Evolutionary conservation across 2,329 filamentous ascomycete genomes (phyloP), one percentile per base, ranked within the genome.

Genomic region (Rosellinia necatrix): DNA sequence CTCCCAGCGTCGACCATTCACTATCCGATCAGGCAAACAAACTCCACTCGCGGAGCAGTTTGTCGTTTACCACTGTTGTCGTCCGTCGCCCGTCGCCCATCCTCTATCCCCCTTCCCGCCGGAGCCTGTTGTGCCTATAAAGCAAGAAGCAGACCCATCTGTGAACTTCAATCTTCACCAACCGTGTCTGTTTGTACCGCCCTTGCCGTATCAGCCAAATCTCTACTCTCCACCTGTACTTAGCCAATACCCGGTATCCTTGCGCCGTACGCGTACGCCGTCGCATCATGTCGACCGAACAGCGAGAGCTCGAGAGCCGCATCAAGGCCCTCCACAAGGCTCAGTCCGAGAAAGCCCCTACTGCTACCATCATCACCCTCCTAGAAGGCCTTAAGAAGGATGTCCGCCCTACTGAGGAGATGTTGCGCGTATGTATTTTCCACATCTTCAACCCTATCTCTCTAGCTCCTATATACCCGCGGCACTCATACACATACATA

Each of bases 311-410:
- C 52, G 84, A 88, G 67, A 78, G 86, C 68, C 87, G 86, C 74
- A 86, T 91, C 68, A 89, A 90, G 76, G 85, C 88, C 70, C 82
- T 97, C 69, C 84, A 83, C 66, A 96, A 96, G 77, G 90, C 91
- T 21, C 81, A 90, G 38, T 78, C 81, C 42, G 85, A 86, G 53
- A 90, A 90, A 69, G 90, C 96, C 68, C 85, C 92, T 4, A 70
- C 90, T 22, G 75, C 86, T 35, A 88, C 84, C 58, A 82, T 96
- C 47, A 78, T 96, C 52, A 80, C 82, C 49, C 81, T 97, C 59
- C 79, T 99, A 49, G 86, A 88, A 67, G 84, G 87, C 47, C 80
- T 97, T 34, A 90, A 93, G 76, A 87, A 87, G 68, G 89, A 90
- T 60, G 87, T 93, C 30, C 83, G 84, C 42, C 90, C 92, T 8